phyloP scores from a whole-genome alignment of 2,329 filamentous ascomycete genomes.

The Aspergillus unguis region DNA sequence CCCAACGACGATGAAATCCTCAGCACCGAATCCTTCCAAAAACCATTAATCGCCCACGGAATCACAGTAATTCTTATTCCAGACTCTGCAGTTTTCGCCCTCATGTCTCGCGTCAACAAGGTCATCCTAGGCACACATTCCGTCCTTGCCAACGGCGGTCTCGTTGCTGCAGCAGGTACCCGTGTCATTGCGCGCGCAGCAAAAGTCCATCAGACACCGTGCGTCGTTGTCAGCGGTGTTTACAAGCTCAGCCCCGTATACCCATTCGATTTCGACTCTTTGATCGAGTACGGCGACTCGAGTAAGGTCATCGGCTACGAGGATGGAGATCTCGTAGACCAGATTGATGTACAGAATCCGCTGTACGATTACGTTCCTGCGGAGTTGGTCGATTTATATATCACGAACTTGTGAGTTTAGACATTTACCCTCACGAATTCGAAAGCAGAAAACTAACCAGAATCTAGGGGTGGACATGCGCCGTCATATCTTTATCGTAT shows the following conservation, averaged over 20 bases:
- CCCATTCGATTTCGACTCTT: constrained; percentile 73
- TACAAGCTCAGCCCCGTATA: constrained; percentile 93
- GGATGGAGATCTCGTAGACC: constrained; percentile 74
- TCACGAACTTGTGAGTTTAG: constrained; percentile 71
- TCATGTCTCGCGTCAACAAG: constrained; percentile 95
- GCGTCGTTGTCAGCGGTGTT: constrained; percentile 84
- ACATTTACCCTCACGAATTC: not conserved
- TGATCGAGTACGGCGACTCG: constrained; percentile 84
- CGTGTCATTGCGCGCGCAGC: constrained; percentile 80
- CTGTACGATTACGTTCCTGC: constrained; percentile 78
- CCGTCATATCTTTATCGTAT: constrained; percentile 64
- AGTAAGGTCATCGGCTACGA: constrained; percentile 72
- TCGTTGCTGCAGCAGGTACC: constrained; percentile 81
- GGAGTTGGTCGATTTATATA: constrained; percentile 59
- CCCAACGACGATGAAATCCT: constrained; percentile 48
- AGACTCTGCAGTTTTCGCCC: constrained; percentile 81
- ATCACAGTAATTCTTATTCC: constrained; percentile 80
- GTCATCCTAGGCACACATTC: constrained; percentile 86
- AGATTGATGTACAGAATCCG: constrained; percentile 73
- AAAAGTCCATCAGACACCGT: constrained; percentile 74
- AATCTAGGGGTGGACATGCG: constrained; percentile 56
- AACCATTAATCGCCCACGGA: constrained; percentile 72
- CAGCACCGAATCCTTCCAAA: constrained; percentile 60
- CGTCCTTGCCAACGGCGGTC: constrained; percentile 81
- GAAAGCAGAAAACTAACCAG: constrained; percentile 16